Evolutionary conservation across 1,284 basidiomycete species (phyloP), one percentile per base, ranked within the genome.

Genomic region (Tilletia horrida): DNA sequence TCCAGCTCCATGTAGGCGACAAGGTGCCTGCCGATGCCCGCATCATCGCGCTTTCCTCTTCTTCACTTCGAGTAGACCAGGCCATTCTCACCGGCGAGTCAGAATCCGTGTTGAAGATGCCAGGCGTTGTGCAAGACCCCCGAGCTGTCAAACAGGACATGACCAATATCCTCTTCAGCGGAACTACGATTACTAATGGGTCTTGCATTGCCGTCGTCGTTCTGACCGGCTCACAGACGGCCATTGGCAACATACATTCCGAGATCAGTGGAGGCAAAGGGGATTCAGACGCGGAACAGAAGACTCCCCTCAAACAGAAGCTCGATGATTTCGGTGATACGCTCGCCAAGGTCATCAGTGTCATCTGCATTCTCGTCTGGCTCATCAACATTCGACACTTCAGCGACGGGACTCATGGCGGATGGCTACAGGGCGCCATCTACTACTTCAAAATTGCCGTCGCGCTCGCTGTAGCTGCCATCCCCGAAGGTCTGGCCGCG

Each of bases 361-460:
- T 95, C 72, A 95, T 97, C 76, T 97, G 93, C 78, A 85, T 96
- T 69, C 88, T 96, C 71, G 93, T 96, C 75, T 96, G 93, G 93
- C 85, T 96, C 70, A 90, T 97, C 84, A 96, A 97, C 84, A 87
- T 93, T 76, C 88, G 91, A 64, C 92, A 96, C 83, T 97, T 96
- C 83, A 89, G 87, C 86, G 93, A 97, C 79, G 91, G 93, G 13
- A 87, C 90, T 25, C 93, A 96, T 81, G 90, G 91, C 75, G 91
- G 93, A 66, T 88, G 85, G 67, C 85, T 96, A 76, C 92, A 93
- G 82, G 93, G 93, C 48, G 93, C 93, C 0, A 88, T 97, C 70
- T 96, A 96, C 83, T 97, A 97, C 83, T 92, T 97, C 87, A 97
- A 96, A 85, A 96, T 97, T 77, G 94, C 93, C 43, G 94, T 97